Conservation (phyloP, 208 protist genomes). For the Trypanosomatidae sp. region DNA sequence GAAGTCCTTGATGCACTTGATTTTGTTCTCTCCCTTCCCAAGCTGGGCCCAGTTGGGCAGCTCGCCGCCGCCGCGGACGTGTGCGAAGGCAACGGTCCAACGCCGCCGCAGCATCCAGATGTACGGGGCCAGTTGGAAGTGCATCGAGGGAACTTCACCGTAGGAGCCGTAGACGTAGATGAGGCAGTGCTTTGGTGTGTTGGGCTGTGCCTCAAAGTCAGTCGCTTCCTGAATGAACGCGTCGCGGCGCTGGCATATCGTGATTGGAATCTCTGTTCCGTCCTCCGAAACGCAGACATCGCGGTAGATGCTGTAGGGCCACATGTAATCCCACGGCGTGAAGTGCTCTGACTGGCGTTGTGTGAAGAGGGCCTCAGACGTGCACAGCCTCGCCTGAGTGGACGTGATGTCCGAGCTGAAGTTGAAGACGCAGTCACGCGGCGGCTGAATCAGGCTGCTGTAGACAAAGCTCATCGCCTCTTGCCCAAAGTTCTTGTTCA, state of each 20-base stretch:
- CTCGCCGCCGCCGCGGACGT: conserved; percentile 94
- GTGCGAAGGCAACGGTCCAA: conserved; percentile 90
- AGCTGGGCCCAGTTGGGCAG: conserved; percentile 81
- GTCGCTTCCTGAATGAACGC: conserved; percentile 89
- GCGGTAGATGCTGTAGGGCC: conserved; percentile 91
- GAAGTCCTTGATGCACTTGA: conserved; percentile 92
- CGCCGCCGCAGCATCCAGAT: conserved; percentile 92
- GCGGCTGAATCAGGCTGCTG: conserved; percentile 83
- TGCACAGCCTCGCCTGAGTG: conserved; percentile 54
- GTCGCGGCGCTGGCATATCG: conserved; percentile 87
- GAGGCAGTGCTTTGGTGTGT: conserved; percentile 86
- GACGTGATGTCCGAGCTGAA: conserved; percentile 83
- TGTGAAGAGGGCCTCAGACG: conserved; percentile 83
- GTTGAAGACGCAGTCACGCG: conserved; percentile 83
- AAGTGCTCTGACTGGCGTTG: conserved; percentile 91
- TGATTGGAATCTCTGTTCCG: conserved; percentile 88
- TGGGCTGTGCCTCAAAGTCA: conserved; percentile 87
- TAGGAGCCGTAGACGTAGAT: conserved; percentile 93
- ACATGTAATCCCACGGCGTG: conserved; percentile 94
- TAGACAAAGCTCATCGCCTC: conserved; percentile 89
- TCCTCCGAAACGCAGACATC: conserved; percentile 84
- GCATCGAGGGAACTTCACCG: conserved; percentile 89
- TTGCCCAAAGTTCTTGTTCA: conserved; percentile 92
- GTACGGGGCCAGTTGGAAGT: conserved; percentile 93
- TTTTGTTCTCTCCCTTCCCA: conserved; percentile 81